phyloP scores from a whole-genome alignment of 306 rosid species.

The Oxytropis ochrocephala region DNA sequence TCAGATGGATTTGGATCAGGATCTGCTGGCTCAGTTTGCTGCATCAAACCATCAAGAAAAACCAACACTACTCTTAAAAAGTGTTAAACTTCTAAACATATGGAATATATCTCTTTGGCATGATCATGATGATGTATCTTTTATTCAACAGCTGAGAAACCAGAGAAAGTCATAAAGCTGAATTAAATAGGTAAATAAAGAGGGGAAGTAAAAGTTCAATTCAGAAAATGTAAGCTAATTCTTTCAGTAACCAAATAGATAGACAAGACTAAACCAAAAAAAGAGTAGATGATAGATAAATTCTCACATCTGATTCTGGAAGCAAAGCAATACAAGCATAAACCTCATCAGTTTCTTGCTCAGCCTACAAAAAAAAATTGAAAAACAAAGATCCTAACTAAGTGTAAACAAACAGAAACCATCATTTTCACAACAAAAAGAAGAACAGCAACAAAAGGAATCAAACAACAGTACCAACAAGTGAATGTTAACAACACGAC shows the following conservation, averaged over 20 bases:
- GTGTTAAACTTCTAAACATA: not conserved
- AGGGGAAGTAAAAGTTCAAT: not conserved
- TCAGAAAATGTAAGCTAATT: not conserved
- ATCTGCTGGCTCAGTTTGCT: constrained; percentile 50
- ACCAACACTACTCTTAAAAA: not conserved
- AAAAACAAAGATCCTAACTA: constrained; percentile 11
- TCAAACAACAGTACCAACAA: constrained; percentile 51
- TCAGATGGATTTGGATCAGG: constrained; percentile 42
- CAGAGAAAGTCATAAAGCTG: not conserved
- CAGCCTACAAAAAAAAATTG: constrained; percentile 55
- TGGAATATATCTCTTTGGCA: not conserved
- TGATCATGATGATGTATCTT: too few relatives aligned
- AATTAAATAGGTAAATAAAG: not conserved
- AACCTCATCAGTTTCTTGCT: constrained; percentile 80
- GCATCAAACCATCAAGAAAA: constrained; percentile 21
- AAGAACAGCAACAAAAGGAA: constrained; percentile 18
- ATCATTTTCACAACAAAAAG: not conserved
- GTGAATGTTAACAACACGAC: constrained; percentile 53
- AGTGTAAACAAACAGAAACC: not conserved
- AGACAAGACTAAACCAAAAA: constrained; percentile 4
- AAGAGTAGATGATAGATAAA: constrained; percentile 15
- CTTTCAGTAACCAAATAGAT: constrained; percentile 22
- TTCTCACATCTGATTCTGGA: constrained; percentile 69
- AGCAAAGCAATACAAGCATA: constrained; percentile 74
- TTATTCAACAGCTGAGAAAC: not conserved